Evolutionary conservation across 371 early-diverging fungal species (phyloP), one percentile per base, ranked within the genome.

Genomic region (Mycotypha africana): DNA sequence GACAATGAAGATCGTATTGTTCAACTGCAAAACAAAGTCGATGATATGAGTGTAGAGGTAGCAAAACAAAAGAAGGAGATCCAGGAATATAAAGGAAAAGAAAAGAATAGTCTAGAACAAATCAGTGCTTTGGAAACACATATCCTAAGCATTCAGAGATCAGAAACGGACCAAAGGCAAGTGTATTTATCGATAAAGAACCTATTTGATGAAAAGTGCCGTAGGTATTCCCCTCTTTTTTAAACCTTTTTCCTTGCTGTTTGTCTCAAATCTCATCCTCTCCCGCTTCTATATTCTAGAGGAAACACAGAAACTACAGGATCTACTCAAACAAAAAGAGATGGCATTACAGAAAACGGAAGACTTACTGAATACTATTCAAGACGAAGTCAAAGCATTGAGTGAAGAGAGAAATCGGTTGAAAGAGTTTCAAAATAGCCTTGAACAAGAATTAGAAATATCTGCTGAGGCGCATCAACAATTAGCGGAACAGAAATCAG

Each of bases 1-100:
- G 74, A 77, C 42, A 74, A 77, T 51, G 78, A 77, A 39, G 69
- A 72, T 36, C 65, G 78, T 19, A 77, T 77, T 25, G 44, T 63
- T 12, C 54, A 65, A 33, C 38, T 77, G n/a, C 74, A 74, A 38
- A 64, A 67, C 30, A 56, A 53, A 17, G 72, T 77, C 10, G 78
- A 77, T 25, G 78, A 77, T 40, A 74, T 74, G 66, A 71, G 62
- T 25, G 21, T 60, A 20, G 68, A 74, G 38, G 62, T 77, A 2
- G 49, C 49, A 2, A 64, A 60, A 25, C 74, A 74, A 43, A 62
- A 66, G 43, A 62, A 63, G 24, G 78, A 77, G 22, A 67, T 77
- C 36, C 50, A 55, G 22, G 78, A 77, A 49, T 74, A 70, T 53
- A 77, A 77, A 34, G 60, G 55, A 32, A 77, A 77, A 45, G 78